Percentiles rank a stretch among this genome's conserved stretches.
Conservation (phyloP, 768 basidiomycete species). For the Galerina marginata region DNA sequence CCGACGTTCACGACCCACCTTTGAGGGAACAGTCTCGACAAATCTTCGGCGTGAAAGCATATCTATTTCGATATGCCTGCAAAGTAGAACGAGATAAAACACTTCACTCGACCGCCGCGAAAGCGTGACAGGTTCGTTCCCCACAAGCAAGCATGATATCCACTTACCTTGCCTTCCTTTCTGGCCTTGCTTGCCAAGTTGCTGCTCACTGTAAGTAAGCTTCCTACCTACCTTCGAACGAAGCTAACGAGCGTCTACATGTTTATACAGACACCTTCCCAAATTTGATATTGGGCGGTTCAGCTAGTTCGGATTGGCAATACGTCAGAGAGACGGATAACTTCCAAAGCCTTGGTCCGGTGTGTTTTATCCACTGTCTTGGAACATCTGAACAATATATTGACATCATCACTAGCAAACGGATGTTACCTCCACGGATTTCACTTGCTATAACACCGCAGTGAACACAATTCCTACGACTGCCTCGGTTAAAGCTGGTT, state of each 20-base stretch:
- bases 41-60: not conserved
- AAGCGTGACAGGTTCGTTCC: not conserved
- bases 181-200: conserved; percentile 2
- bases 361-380: conserved; percentile 17
- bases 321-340: conserved; percentile 52
- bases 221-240: not conserved
- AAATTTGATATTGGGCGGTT: conserved; percentile 43
- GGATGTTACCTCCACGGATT: conserved; percentile 47
- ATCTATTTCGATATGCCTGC: no score
- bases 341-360: conserved; percentile 43
- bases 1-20: no score
- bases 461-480: conserved; percentile 46
- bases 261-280: conserved; percentile 46
- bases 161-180: not conserved
- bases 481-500: conserved; percentile 48
- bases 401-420: conserved; percentile 34
- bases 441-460: conserved; percentile 50
- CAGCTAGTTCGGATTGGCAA: conserved; percentile 41
- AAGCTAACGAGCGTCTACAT: not conserved
- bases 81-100: not conserved
- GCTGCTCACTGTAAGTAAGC: not conserved
- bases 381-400: not conserved
- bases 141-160: not conserved
- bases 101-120: not conserved
- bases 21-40: not conserved